phyloP scores from a whole-genome alignment of 1,139 yeast species.

The Hansenula anomala region DNA sequence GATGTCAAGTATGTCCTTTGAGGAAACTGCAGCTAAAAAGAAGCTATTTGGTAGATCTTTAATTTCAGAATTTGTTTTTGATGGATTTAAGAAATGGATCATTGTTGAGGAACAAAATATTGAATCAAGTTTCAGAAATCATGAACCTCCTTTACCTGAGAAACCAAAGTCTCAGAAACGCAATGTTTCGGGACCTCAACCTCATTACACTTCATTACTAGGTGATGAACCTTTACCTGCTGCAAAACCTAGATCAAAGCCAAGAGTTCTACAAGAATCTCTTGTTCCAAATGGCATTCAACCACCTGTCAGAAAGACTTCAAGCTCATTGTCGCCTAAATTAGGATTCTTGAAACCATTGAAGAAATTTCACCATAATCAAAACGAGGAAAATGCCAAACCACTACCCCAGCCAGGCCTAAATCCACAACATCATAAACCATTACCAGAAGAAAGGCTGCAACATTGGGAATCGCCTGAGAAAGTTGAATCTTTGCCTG shows the following conservation, averaged over 20 bases:
- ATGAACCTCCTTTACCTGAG: slow-evolving; percentile 15
- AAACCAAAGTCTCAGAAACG: slow-evolving; percentile 8
- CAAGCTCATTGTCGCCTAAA: not conserved
- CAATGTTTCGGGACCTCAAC: slow-evolving; percentile 9
- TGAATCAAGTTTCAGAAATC: slow-evolving; percentile 27
- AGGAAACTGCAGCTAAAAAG: slow-evolving; percentile 63
- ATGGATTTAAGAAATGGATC: slow-evolving; percentile 82
- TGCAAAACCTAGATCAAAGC: slow-evolving; percentile 5
- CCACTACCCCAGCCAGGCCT: slow-evolving; percentile 6
- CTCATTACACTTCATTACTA: slow-evolving; percentile 20
- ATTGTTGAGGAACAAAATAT: slow-evolving; percentile 67
- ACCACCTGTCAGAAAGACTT: not conserved
- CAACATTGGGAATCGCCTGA: slow-evolving; percentile 6
- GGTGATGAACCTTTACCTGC: slow-evolving; percentile 12
- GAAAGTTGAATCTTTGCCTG: slow-evolving; percentile 14
- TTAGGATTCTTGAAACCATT: slow-evolving; percentile 3
- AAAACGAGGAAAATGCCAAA: not conserved
- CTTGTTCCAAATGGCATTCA: not conserved
- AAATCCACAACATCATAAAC: not conserved
- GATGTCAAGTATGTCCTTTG: slow-evolving; percentile 74
- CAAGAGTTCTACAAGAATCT: slow-evolving; percentile 4
- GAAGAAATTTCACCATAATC: slow-evolving; percentile 9
- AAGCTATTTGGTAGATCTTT: slow-evolving; percentile 74
- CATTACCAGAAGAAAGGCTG: not conserved
- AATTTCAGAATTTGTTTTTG: slow-evolving; percentile 63